Evolutionary conservation across 805 yeast genomes (phyloP), one percentile per base, ranked within the genome.

Genomic region (Kregervanrija fluxuum): DNA sequence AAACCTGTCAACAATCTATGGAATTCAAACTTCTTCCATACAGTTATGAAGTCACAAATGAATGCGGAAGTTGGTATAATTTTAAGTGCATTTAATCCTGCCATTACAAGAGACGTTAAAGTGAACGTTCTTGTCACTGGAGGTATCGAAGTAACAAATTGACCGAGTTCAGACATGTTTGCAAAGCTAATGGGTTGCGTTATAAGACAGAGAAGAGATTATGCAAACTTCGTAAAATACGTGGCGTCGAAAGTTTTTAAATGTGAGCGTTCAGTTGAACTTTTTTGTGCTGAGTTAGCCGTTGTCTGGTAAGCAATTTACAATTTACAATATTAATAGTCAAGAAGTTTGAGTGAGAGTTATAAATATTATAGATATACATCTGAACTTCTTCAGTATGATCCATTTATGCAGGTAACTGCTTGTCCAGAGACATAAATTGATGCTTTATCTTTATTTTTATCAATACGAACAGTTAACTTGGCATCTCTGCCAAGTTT

Each of bases 61-160:
- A 62, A 61, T 0, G 55, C 42, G 2, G 51, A 35, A 30, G 51
- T 52, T 10, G 52, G 45, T 16, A 60, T 42, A 28, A 65, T 38
- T 2, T 63, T 62, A 17, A 71, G 53, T 3, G 70, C 59, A 33
- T 59, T 59, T 15, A 68, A 46, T 2, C 77, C 68, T 2, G 74
- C 70, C 42, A 71, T 67, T 11, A 69, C 61, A 17, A 76, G 64
- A 1, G 81, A 64, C 3, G 73, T 55, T 34, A 78, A 62, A 2
- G 79, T 75, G 43, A 80, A 63, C 38, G 73, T 69, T 48, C 85
- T 65, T 3, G 86, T 80, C 22, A 80, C 77, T 3, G 84, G 82
- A 1, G 86, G 86, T 6, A 81, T 75, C 0, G 69, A 56, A 2
- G 60, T 54, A 9, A 70, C 65, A 50, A 70, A 70, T 46, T 55